Percentiles rank a stretch among this genome's conserved stretches.
Evolutionary conservation across 768 basidiomycete species (phyloP).

Genomic region (Boletales sp.): DNA sequence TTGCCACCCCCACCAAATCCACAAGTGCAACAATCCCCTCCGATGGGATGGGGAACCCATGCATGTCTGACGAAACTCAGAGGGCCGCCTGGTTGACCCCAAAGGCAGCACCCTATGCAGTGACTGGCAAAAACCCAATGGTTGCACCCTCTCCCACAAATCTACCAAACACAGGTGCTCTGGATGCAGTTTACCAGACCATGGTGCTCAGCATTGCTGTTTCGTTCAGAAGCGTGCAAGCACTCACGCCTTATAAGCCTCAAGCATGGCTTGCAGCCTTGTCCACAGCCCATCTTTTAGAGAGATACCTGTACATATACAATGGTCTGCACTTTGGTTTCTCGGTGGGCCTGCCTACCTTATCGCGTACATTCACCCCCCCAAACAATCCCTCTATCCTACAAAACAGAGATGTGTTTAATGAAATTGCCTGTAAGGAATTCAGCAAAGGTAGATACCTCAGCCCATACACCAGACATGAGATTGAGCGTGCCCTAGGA

Average conservation of each 20-base stretch:
- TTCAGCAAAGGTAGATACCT: not conserved
- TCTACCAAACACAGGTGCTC: not conserved
- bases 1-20: too few relatives aligned
- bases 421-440: not conserved
- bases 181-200: not conserved
- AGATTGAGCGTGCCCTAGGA: conserved; percentile 16
- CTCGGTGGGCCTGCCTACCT: not conserved
- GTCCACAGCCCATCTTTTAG: accelerated
- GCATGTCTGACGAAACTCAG: too few relatives aligned
- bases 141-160: not conserved
- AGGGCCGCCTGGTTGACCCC: not conserved
- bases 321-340: not conserved
- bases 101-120: not conserved
- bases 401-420: not conserved
- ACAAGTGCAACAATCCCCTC: too few relatives aligned
- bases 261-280: not conserved
- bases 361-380: not conserved
- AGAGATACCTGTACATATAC: not conserved
- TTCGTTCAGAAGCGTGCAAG: not conserved
- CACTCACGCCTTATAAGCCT: not conserved
- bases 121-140: not conserved
- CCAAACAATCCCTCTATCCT: not conserved
- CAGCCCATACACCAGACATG: conserved; percentile 5
- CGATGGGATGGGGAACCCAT: too few relatives aligned
- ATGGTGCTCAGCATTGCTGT: not conserved